These are phyloP conservation scores for Mangifera indica DNA, from an alignment of 345 rosid species.

Conservation along the genomic window DNA sequence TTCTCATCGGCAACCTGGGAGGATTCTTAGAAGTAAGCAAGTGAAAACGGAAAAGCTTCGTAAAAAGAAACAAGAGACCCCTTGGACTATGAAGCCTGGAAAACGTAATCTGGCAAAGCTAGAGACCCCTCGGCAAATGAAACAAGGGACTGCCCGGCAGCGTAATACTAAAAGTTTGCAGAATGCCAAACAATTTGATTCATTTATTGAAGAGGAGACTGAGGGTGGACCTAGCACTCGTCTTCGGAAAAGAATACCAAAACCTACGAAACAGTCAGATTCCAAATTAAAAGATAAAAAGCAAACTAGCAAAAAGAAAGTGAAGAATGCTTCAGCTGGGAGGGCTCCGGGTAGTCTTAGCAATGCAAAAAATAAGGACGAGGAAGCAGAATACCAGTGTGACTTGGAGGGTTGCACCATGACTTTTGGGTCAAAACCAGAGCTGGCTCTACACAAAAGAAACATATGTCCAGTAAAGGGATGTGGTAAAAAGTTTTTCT, in stretches of 20 bases:
- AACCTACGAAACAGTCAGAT: constrained; percentile 37
- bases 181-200: constrained; percentile 26
- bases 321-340: constrained; percentile 28
- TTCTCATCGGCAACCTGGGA: constrained; percentile 22
- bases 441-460: constrained; percentile 68
- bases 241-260: constrained; percentile 58
- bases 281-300: constrained; percentile 49
- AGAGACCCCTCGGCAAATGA: constrained; percentile 28
- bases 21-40: constrained; percentile 37
- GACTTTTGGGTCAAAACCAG: constrained; percentile 72
- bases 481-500: constrained; percentile 91
- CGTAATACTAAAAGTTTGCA: constrained; percentile 32
- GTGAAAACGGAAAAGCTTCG: constrained; percentile 15
- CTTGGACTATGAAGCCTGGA: constrained; percentile 15
- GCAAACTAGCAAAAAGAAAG: constrained; percentile 46
- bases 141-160: constrained; percentile 35
- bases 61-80: constrained; percentile 9
- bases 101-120: constrained; percentile 15
- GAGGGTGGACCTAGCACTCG: constrained; percentile 81
- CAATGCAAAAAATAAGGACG: constrained; percentile 42
- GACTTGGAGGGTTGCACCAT: constrained; percentile 91
- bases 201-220: constrained; percentile 35
- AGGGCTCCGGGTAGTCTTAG: constrained; percentile 31
- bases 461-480: constrained; percentile 88
- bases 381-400: constrained; percentile 65